Conservation (phyloP, 805 yeast genomes). For the Hanseniaspora clermontiae region DNA sequence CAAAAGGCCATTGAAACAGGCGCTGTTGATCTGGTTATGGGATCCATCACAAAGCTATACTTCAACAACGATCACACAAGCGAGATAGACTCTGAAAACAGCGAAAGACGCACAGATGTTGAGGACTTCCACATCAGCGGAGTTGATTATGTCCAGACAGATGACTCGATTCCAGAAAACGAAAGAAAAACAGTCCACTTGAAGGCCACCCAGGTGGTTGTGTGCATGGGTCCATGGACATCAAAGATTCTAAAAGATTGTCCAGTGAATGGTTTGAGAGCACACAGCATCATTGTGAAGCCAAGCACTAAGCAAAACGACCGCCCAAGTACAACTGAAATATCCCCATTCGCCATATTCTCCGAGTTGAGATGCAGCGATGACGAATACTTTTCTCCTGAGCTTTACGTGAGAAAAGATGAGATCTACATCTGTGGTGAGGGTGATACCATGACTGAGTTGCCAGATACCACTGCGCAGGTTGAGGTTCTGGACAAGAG, state of each 20-base stretch:
- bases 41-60: conserved; percentile 64
- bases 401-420: conserved; percentile 85
- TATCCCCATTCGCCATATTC: conserved; percentile 88
- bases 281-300: conserved; percentile 84
- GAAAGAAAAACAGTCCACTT: conserved; percentile 35
- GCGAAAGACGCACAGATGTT: conserved; percentile 7
- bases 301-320: conserved; percentile 35
- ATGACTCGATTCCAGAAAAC: conserved; percentile 26
- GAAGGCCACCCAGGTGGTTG: conserved; percentile 61
- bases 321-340: conserved; percentile 36
- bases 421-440: conserved; percentile 97
- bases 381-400: conserved; percentile 70
- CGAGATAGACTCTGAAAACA: conserved; percentile 25
- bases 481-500: conserved; percentile 77
- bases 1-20: conserved; percentile 72
- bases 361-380: conserved; percentile 73
- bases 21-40: conserved; percentile 70
- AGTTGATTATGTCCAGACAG: conserved; percentile 24
- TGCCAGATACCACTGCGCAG: conserved; percentile 89
- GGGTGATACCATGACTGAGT: conserved; percentile 78
- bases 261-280: conserved; percentile 86
- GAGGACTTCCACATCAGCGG: conserved; percentile 5
- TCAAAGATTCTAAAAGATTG: conserved; percentile 80
- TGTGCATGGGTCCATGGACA: conserved; percentile 96
- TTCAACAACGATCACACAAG: conserved; percentile 42